phyloP scores from a whole-genome alignment of 495 filamentous ascomycete genomes.

The Tuber aestivum region DNA sequence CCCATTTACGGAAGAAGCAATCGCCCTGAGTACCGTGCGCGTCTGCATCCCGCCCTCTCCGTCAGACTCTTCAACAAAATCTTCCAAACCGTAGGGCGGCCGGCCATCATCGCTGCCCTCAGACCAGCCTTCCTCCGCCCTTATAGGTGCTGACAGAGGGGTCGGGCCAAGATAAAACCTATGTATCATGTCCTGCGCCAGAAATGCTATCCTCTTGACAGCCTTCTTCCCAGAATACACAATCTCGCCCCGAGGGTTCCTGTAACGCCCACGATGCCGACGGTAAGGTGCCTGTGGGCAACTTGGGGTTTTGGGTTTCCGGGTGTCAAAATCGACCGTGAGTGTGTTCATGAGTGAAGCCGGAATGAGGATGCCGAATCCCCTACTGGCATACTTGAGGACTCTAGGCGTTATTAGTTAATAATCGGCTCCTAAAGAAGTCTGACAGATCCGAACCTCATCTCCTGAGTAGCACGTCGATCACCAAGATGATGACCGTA shows the following conservation, averaged over 20 bases:
- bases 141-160: background rate
- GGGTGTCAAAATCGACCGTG: slow-evolving; percentile 16
- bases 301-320: background rate
- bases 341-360: slow-evolving; percentile 41
- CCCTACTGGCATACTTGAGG: slow-evolving; percentile 44
- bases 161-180: slow-evolving; percentile 32
- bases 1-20: background rate
- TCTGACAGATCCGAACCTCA: background rate
- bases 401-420: slow-evolving; percentile 14
- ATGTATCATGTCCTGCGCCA: slow-evolving; percentile 40
- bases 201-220: slow-evolving; percentile 41
- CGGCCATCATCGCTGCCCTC: slow-evolving; percentile 8
- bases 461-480: slow-evolving; percentile 42
- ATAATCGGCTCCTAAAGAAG: background rate
- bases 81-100: background rate
- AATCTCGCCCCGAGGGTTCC: background rate
- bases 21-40: slow-evolving; percentile 23
- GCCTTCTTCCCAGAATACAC: slow-evolving; percentile 42
- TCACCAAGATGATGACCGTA: slow-evolving; percentile 44
- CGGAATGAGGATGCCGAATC: slow-evolving; percentile 43
- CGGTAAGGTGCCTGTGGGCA: background rate
- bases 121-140: background rate
- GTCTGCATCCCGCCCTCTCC: slow-evolving; percentile 3
- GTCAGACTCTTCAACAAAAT: background rate
- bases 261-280: background rate